phyloP scores from a whole-genome alignment of 2,329 filamentous ascomycete genomes.

The Venturia asperata region DNA sequence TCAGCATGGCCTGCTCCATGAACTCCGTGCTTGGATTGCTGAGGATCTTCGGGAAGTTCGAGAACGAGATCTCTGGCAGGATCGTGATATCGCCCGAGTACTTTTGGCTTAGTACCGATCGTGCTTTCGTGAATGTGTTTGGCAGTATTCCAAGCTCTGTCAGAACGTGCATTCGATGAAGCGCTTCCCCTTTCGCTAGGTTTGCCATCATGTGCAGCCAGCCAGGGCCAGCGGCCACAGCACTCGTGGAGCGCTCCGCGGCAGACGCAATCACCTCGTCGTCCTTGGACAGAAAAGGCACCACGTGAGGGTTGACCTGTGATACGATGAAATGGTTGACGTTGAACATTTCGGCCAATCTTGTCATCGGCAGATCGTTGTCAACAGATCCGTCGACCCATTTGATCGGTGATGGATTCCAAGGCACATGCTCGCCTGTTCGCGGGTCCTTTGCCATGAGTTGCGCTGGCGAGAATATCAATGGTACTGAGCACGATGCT shows the following conservation, averaged over 20 bases:
- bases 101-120: conserved; percentile 77
- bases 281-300: conserved; percentile 74
- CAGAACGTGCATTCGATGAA: conserved; percentile 74
- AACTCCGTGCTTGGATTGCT: conserved; percentile 81
- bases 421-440: conserved; percentile 69
- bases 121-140: conserved; percentile 68
- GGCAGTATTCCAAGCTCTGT: conserved; percentile 75
- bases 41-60: conserved; percentile 68
- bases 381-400: conserved; percentile 96
- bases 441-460: conserved; percentile 77
- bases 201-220: conserved; percentile 63
- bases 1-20: conserved; percentile 69
- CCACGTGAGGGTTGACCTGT: conserved; percentile 90
- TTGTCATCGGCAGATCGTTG: conserved; percentile 85
- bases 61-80: conserved; percentile 67
- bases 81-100: conserved; percentile 97
- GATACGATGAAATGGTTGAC: conserved; percentile 98
- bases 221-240: conserved; percentile 36
- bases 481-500: conserved; percentile 88
- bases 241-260: conserved; percentile 29
- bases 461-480: conserved; percentile 73
- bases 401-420: conserved; percentile 76
- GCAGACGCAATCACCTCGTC: conserved; percentile 40
- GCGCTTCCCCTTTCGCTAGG: conserved; percentile 68
- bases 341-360: conserved; percentile 91